Conservation (phyloP, 257 asterid species). For the Penstemon eatonii region DNA sequence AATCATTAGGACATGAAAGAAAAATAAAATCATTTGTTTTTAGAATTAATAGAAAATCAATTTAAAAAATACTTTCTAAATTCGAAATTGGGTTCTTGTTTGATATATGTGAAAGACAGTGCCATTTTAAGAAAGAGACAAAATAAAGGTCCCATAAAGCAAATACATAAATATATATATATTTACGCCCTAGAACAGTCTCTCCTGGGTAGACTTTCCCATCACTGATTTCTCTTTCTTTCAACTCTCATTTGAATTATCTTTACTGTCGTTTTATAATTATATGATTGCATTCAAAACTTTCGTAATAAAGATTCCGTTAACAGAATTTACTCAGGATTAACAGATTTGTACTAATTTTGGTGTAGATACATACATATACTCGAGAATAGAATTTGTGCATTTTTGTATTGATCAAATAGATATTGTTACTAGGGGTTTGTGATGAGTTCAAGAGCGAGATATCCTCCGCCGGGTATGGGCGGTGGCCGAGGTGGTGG, state of each 20-base stretch:
- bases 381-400: constrained; percentile 22
- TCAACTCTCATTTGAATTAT: constrained; percentile 22
- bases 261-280: neutral
- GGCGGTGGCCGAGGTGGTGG: constrained; percentile 68
- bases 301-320: too few relatives aligned
- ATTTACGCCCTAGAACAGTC: constrained; percentile 49
- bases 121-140: neutral
- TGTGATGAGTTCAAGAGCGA: constrained; percentile 74
- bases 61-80: too few relatives aligned
- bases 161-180: constrained; percentile 31
- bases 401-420: constrained; percentile 23
- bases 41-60: too few relatives aligned
- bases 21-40: too few relatives aligned
- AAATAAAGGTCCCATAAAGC: constrained; percentile 25
- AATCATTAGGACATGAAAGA: too few relatives aligned
- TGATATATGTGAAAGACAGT: constrained; percentile 4
- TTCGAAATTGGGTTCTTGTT: constrained; percentile 3
- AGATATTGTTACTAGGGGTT: constrained; percentile 34
- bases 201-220: constrained; percentile 25
- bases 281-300: too few relatives aligned
- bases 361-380: constrained; percentile 21
- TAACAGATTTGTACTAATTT: constrained; percentile 1
- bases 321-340: too few relatives aligned
- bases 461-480: constrained; percentile 94
- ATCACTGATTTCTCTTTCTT: constrained; percentile 14